Base-by-base conservation (phyloP, 441 rosid genomes). In the Adansonia grandidieri region DNA sequence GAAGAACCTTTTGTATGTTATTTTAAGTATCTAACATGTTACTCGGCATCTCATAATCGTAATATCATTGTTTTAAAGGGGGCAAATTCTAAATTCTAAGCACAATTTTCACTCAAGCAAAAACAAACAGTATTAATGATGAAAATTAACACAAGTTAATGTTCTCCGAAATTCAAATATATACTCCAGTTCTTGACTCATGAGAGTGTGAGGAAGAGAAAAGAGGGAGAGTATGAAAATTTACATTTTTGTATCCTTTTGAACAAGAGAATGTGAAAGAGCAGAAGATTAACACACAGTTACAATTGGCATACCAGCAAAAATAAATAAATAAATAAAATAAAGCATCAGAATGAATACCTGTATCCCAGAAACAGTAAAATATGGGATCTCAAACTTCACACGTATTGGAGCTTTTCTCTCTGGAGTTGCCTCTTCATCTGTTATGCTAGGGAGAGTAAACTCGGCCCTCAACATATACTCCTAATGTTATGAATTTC, bases 321-420 rank as follows among this genome's bases (percentile, higher is more conserved):
- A n/a, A n/a, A n/a, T n/a, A n/a, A n/a, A n/a, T n/a, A n/a, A n/a
- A n/a, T n/a, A n/a, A n/a, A n/a, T n/a, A n/a, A n/a, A n/a, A n/a
- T n/a, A n/a, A n/a, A 72, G 28, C 17, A 72, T 75, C 15, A 77
- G 15, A 45, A 58, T 56, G 40, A 32, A 62, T 78, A 95, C 98
- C 98, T 95, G 98, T 73, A 93, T 92, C 77, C 98, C 97, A n/a
- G 98, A 97, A 78, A 97, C 97, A 48, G 98, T 97, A 84, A 97
- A 96, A 74, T 96, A 96, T 28, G 98, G 99, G 82, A 97, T 97
- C 88, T 97, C 99, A 72, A 97, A 97, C 88, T 95, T 95, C 84
- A 95, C 98, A 68, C 97, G 94, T 66, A 97, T 92, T 1, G 99
- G 99, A 84, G 99, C 98, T 85, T 93, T 97, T 83, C 98, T 89